Base-by-base conservation (phyloP, 2,329 filamentous ascomycete species). In the Monilinia polystroma region DNA sequence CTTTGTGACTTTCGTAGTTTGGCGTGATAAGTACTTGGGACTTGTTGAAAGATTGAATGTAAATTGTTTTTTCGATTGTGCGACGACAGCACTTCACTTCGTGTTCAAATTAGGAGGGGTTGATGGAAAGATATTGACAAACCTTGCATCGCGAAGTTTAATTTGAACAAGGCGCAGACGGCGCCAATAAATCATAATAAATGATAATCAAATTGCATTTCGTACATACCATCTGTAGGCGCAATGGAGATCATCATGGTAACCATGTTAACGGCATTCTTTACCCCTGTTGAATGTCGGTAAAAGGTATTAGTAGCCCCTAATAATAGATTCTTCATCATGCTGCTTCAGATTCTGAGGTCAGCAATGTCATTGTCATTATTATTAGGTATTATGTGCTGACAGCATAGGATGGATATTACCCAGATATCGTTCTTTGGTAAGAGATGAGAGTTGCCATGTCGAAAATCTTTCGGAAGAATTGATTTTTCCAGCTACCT, bases 211-310 rank as follows among this genome's bases (percentile, higher is more conserved):
- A 35, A 35, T 35, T 35, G 32, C 32, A 35, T 5, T 35, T 5
- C 32, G 32, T 35, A 35, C 32, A 35, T 35, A 35, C 10, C n/a
- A 26, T 23, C 57, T 49, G 57, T 60, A 60, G 58, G 58, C 58
- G 29, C 45, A 29, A 60, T 60, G 58, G 45, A 60, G 58, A 60
- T 60, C 63, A 29, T 65, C 43, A 58, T 38, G 54, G 63, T 59
- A 65, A 57, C 63, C 63, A 65, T 58, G 63, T 64, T 35, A 65
- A 65, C 63, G 43, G 43, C 53, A 59, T 65, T 10, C 53, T 49
- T 38, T 14, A 65, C 29, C 63, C 63, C 63, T 65, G 63, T 51
- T 52, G 23, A 14, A 51, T 65, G 53, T 45, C 60, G 53, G 49
- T n/a, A 59, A 53, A 63, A n/a, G 32, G 32, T 55, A 20, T 55